These are phyloP conservation scores for Solanum hybrid DNA, from an alignment of 305 asterid species.

Conservation along the genomic window DNA sequence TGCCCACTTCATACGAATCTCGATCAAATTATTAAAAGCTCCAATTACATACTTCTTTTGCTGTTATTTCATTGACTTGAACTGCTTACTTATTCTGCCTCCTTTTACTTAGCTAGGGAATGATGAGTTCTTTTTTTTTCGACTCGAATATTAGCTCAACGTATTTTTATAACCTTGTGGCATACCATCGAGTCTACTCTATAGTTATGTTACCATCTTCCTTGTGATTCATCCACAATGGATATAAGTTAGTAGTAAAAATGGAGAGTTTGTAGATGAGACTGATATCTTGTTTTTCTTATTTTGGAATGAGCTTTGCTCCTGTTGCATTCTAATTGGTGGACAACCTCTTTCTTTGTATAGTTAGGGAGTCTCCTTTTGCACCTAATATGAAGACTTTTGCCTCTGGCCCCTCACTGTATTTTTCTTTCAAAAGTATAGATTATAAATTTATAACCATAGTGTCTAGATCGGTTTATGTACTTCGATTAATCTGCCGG, in stretches of 20 bases:
- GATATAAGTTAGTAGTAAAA: background rate
- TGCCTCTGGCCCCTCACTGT: background rate
- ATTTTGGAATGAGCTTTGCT: background rate
- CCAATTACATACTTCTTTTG: background rate
- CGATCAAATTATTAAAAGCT: constrained; percentile 10
- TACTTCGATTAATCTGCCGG: rapidly evolving
- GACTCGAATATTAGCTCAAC: background rate
- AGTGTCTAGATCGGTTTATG: background rate
- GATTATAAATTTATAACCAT: background rate
- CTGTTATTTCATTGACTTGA: background rate
- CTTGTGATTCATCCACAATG: background rate
- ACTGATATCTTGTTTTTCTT: background rate
- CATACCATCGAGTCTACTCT: background rate
- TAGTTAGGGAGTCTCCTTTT: background rate
- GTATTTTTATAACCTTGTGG: background rate
- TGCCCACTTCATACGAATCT: constrained; percentile 5
- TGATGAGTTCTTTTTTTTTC: background rate
- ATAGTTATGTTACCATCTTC: background rate
- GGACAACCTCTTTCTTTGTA: background rate
- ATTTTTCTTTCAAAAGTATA: background rate
- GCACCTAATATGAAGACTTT: background rate
- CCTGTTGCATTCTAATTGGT: background rate
- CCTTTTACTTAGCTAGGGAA: background rate
- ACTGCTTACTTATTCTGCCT: background rate
- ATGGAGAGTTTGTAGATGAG: background rate